Evolutionary conservation across 2,329 filamentous ascomycete species (phyloP).

Genomic region (Hypoxylon sp.): DNA sequence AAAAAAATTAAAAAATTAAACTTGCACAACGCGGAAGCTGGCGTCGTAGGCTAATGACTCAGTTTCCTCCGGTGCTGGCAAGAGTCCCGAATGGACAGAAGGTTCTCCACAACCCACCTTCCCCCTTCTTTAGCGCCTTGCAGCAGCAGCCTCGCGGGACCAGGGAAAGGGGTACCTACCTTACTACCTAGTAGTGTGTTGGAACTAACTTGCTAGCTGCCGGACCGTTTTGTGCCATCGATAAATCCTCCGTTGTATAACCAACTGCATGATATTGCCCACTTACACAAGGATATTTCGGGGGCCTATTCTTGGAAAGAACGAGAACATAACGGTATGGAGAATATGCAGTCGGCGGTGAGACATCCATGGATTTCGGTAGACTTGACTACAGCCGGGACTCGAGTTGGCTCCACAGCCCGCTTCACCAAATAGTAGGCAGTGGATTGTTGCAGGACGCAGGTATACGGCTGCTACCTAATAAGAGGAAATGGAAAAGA

Average conservation of each 20-base stretch:
- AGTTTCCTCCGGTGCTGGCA: conserved; percentile 45
- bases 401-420: conserved; percentile 38
- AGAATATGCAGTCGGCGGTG: conserved; percentile 39
- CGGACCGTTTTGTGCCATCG: conserved; percentile 37
- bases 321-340: conserved; percentile 12
- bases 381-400: conserved; percentile 38
- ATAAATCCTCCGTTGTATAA: conserved; percentile 36
- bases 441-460: conserved; percentile 7
- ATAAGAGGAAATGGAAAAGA: conserved; percentile 1
- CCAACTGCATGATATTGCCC: conserved; percentile 23
- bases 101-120: conserved; percentile 37
- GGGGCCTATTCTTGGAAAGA: conserved; percentile 32
- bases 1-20: conserved; percentile 24
- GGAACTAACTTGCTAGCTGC: conserved; percentile 23
- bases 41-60: conserved; percentile 34
- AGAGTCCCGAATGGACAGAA: conserved; percentile 48
- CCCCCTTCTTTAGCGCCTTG: conserved; percentile 41
- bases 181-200: background rate
- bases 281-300: conserved; percentile 16
- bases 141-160: conserved; percentile 41
- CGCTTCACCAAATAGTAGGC: conserved; percentile 24
- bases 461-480: conserved; percentile 5
- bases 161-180: conserved; percentile 33
- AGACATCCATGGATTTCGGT: conserved; percentile 33
- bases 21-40: conserved; percentile 39